These are phyloP conservation scores for Sugiyamaella xylanicola DNA, from an alignment of 1,139 yeast species.

Conservation along the genomic window DNA sequence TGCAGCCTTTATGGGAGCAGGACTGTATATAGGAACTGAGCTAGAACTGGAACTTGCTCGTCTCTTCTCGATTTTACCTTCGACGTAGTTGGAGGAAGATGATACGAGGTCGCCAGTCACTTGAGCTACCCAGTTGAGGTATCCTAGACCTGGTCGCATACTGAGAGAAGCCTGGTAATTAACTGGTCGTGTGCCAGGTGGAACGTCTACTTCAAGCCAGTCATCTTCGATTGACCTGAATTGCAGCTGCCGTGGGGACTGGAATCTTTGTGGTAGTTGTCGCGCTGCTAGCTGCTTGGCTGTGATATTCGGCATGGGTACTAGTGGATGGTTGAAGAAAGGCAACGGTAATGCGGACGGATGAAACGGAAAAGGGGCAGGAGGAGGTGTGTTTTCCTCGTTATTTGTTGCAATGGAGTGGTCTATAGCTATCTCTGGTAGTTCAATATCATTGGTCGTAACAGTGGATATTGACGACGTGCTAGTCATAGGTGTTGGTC, in stretches of 20 bases:
- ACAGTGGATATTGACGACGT: constrained; percentile 18
- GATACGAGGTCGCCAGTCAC: constrained; percentile 32
- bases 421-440: constrained; percentile 9
- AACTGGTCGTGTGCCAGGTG: constrained; percentile 9
- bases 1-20: not conserved
- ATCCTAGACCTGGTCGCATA: constrained; percentile 20
- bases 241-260: constrained; percentile 25
- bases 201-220: constrained; percentile 33
- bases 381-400: not conserved
- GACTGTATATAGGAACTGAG: not conserved
- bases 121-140: constrained; percentile 31
- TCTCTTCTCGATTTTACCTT: constrained; percentile 22
- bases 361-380: not conserved
- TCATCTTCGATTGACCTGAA: constrained; percentile 36
- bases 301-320: constrained; percentile 34
- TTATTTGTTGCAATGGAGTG: not conserved
- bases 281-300: constrained; percentile 21
- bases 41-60: constrained; percentile 3
- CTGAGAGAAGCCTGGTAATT: constrained; percentile 23
- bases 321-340: constrained; percentile 31
- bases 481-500: constrained; percentile 14
- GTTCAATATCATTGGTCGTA: constrained; percentile 6
- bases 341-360: constrained; percentile 14
- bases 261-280: constrained; percentile 20
- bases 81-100: constrained; percentile 30